phyloP scores from a whole-genome alignment of 768 basidiomycete species.

The Lanmaoa rubissima region DNA sequence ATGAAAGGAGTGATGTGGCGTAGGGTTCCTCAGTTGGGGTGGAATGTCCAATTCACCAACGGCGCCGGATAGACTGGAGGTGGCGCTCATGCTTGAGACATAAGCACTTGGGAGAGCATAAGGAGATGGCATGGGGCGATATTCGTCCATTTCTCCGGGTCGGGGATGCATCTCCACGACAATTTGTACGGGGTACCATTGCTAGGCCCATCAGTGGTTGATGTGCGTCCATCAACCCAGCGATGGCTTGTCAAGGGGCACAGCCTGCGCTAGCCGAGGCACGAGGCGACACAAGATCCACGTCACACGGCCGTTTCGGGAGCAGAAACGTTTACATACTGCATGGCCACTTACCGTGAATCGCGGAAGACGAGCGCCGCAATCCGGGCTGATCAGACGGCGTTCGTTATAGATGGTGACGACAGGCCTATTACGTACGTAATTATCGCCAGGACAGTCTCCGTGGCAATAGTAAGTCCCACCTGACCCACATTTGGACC shows the following conservation, averaged over 20 bases:
- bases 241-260: conserved; percentile 23
- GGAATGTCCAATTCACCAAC: conserved; percentile 53
- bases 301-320: conserved; percentile 32
- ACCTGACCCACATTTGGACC: conserved; percentile 2
- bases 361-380: conserved; percentile 24
- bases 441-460: conserved; percentile 11
- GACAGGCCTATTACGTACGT: conserved; percentile 19
- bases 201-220: conserved; percentile 23
- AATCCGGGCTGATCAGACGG: conserved; percentile 27
- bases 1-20: conserved; percentile 27
- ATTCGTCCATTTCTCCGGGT: conserved; percentile 42
- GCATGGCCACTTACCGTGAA: conserved; percentile 19
- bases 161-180: conserved; percentile 32
- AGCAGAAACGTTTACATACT: conserved; percentile 27
- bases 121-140: conserved; percentile 31
- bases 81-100: conserved; percentile 44
- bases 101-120: conserved; percentile 34
- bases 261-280: conserved; percentile 30
- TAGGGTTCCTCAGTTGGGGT: conserved; percentile 31
- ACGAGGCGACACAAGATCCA: conserved; percentile 30
- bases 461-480: too few relatives aligned
- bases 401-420: conserved; percentile 2
- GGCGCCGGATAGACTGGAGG: conserved; percentile 57
- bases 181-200: conserved; percentile 30
- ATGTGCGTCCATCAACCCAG: conserved; percentile 27